Percentiles rank a stretch among this genome's conserved stretches.
Evolutionary conservation across 176 grass and related monocot genomes (phyloP).

Genomic region (Oryza rufipogon): DNA sequence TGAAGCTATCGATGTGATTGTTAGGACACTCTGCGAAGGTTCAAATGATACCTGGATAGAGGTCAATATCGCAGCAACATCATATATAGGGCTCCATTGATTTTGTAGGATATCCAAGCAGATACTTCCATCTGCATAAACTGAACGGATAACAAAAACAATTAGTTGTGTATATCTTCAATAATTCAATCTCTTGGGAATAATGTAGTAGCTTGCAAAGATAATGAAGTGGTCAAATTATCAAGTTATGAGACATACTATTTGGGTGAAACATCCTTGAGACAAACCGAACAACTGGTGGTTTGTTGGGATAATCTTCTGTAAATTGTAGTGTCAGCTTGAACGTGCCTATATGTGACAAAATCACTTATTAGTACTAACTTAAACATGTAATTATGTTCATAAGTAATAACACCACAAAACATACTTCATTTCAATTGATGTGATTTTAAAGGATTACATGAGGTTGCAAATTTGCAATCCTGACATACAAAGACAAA

Average conservation of each 20-base stretch:
- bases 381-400: not conserved
- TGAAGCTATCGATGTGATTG: not conserved
- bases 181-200: not conserved
- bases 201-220: not conserved
- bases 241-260: slow-evolving; percentile 52
- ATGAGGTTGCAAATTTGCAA: not conserved
- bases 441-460: not conserved
- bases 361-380: not conserved
- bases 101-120: slow-evolving; percentile 98
- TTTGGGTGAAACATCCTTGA: slow-evolving; percentile 99
- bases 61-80: slow-evolving; percentile 96
- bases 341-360: slow-evolving; percentile 70
- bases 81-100: slow-evolving; percentile 99
- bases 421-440: not conserved
- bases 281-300: slow-evolving; percentile 86
- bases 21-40: not conserved
- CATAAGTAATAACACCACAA: not conserved
- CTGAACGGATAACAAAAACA: slow-evolving; percentile 39
- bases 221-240: not conserved
- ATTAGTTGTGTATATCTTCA: slow-evolving; percentile 7
- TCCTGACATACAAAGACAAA: slow-evolving; percentile 14
- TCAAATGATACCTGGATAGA: slow-evolving; percentile 76
- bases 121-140: slow-evolving; percentile 97
- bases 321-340: slow-evolving; percentile 86
- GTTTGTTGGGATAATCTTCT: slow-evolving; percentile 99